Base-by-base conservation (phyloP, 768 basidiomycete species). In the Boletus rufocinnamomeus region DNA sequence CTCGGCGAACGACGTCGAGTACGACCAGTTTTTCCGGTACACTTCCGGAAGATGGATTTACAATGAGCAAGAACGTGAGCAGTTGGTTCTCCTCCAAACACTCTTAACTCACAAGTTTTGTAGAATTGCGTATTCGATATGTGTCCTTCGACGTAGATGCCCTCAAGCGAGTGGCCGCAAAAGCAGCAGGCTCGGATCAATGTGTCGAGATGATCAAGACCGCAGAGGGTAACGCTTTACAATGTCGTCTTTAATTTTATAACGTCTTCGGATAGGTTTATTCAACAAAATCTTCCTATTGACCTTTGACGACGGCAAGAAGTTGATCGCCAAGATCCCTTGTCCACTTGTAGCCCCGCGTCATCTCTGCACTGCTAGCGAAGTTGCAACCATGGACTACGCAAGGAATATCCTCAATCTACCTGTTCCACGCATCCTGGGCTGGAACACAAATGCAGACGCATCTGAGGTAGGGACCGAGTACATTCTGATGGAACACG, bases 331-430 rank as follows among this genome's bases (percentile, higher is more conserved):
- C 46, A 60, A 61, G 9, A 50, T 65, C 30, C 58, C 65, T 4
- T 61, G 52, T 37, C 61, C 66, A 16, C 44, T 75, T 5, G 69
- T 69, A 21, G 73, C 68, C 1, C 70, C 71, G 10, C 54, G 62
- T 11, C 67, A 63, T 52, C 58, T 72, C 46, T 57, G 61, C 17
- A 75, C 73, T 2, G 75, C 76, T 8, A 76, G 75, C 52, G 75
- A 75, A 52, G 75, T 75, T 6, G 75, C 74, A 16, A 76, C 75
- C 4, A 69, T 75, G 60, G 65, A 75, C 27, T 76, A 66, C 52
- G 56, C 63, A 37, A 69, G 69, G 25, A 61, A 57, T 25, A 47
- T 59, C 25, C 69, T 75, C 27, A 57, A 58, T 14, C 35, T 76
- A 25, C 71, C 69, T 6, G 66, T 68, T 30, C 74, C 75, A 8